A percentile compares a stretch with the other conserved stretches of the same genome.
These are phyloP conservation scores for Mesembryanthemum crystallinum DNA, from an alignment of 148 eudicot genomes.

Conservation along the genomic window DNA sequence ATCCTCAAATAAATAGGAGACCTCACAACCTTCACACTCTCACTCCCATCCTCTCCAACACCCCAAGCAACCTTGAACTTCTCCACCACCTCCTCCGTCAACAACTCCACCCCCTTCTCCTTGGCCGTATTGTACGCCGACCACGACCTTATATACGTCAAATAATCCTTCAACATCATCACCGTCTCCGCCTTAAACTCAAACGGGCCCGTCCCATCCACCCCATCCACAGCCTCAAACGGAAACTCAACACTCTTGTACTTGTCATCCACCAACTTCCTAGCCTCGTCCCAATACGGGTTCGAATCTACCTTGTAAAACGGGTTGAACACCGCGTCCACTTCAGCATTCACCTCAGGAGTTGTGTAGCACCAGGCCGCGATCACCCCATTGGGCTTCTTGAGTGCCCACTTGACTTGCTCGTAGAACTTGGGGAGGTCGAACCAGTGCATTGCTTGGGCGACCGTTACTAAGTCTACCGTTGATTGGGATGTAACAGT, in stretches of 20 bases:
- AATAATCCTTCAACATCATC: slow-evolving; percentile 57
- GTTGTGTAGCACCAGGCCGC: slow-evolving; percentile 85
- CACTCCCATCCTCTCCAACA: slow-evolving; percentile 32
- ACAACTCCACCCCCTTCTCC: slow-evolving; percentile 71
- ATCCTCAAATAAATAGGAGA: slow-evolving; percentile 67
- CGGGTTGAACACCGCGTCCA: slow-evolving; percentile 46
- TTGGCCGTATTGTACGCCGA: slow-evolving; percentile 74
- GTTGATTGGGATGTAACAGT: slow-evolving; percentile 36
- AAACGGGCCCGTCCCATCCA: slow-evolving; percentile 64
- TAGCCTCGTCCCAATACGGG: slow-evolving; percentile 51
- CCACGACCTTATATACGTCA: slow-evolving; percentile 62
- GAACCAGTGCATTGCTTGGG: slow-evolving; percentile 87
- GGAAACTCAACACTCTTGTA: slow-evolving; percentile 56
- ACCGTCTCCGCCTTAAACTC: slow-evolving; percentile 49
- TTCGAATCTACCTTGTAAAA: slow-evolving; percentile 34
- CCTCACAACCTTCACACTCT: slow-evolving; percentile 38
- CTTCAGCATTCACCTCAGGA: slow-evolving; percentile 35
- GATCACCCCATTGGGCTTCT: slow-evolving; percentile 68
- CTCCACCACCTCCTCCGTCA: slow-evolving; percentile 47
- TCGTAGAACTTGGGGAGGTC: slow-evolving; percentile 54
- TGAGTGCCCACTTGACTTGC: slow-evolving; percentile 49
- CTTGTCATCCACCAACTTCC: slow-evolving; percentile 49
- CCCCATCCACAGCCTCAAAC: slow-evolving; percentile 60
- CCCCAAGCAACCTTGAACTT: slow-evolving; percentile 63
- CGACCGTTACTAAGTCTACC: slow-evolving; percentile 60